Evolutionary conservation across 441 rosid species (phyloP), one percentile per base, ranked within the genome.

Genomic region (Cnidoscolus chayamansa): DNA sequence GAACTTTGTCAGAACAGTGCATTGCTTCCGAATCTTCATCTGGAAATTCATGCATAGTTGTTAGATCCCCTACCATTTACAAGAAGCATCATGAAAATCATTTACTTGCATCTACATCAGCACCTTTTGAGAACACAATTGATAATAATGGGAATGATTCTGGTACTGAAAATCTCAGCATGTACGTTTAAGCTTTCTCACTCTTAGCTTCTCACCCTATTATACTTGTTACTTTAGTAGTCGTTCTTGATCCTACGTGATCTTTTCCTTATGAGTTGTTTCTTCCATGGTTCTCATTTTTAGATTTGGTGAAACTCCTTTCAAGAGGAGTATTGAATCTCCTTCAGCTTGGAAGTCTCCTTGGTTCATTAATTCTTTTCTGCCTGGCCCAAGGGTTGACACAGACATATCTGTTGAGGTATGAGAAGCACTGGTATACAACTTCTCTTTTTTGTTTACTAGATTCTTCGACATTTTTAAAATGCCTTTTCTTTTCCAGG

Each of bases 301-400:
- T 86, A 93, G 99, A 81, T 91, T 91, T 77, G 88, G 97, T 73
- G 97, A 84, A 64, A 95, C 97, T 73, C 98, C 98, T 43, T 89
- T 93, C 75, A 87, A 77, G 76, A 86, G 97, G 81, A 88, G 94
- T 72, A 76, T 90, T 12, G 98, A 96, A 79, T 96, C 99, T 53
- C 99, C 98, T 68, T 93, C 97, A 37, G 99, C 96, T 55, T 96
- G 98, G 99, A 96, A 91, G 76, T 96, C 99, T 17, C 99, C 99
- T 53, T 89, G 97, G 94, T 96, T 90, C 75, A 66, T 93, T 10
- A 91, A 93, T 83, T 84, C 97, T 53, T 86, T 96, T 73, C 72
- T 91, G 53, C 91, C 93, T 10, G 96, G 98, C 61, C 90, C 97
- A 71, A 86, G 93, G 76, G 75, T 90, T 77, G 88, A 88, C 75